Percentiles rank a stretch among this genome's conserved stretches.
Evolutionary conservation across 805 yeast genomes (phyloP).

Genomic region (Scheffersomyces ergatensis): DNA sequence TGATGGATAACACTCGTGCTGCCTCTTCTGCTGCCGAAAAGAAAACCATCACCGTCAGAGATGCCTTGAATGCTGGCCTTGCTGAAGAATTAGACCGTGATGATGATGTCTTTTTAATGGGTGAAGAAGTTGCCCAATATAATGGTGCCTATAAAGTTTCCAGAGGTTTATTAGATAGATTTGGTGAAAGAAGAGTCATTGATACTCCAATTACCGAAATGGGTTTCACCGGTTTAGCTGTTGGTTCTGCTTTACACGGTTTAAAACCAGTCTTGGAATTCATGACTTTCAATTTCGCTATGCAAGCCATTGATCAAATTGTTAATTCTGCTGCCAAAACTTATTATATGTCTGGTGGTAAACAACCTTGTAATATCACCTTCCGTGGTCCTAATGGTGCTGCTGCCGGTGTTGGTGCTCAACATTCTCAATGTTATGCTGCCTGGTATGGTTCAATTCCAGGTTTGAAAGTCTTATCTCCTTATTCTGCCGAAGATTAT

Average conservation of each 20-base stretch:
- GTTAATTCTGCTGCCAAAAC: slow-evolving; percentile 99
- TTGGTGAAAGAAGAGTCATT: slow-evolving; percentile 88
- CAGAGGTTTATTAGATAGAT: slow-evolving; percentile 90
- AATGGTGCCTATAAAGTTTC: slow-evolving; percentile 99
- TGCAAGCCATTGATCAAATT: slow-evolving; percentile 99
- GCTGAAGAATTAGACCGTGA: slow-evolving; percentile 98
- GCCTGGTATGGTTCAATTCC: slow-evolving; percentile 99
- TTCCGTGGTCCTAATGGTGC: slow-evolving; percentile 99
- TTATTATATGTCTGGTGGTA: slow-evolving; percentile 99
- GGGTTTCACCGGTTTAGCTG: slow-evolving; percentile 96
- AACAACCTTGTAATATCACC: slow-evolving; percentile 93
- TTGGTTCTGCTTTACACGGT: slow-evolving; percentile 95
- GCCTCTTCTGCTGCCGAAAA: slow-evolving; percentile 53
- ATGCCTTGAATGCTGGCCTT: slow-evolving; percentile 90
- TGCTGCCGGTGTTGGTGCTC: slow-evolving; percentile 99
- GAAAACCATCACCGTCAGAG: slow-evolving; percentile 84
- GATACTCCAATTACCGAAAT: slow-evolving; percentile 99
- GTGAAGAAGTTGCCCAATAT: slow-evolving; percentile 99
- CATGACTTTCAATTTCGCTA: slow-evolving; percentile 99
- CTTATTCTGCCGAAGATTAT: slow-evolving; percentile 93
- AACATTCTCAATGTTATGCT: slow-evolving; percentile 96
- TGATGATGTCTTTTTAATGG: slow-evolving; percentile 90
- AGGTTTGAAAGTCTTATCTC: slow-evolving; percentile 94
- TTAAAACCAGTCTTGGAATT: slow-evolving; percentile 96
- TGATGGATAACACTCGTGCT: slow-evolving; percentile 31